Base-by-base conservation (phyloP, 176 grass and related monocot genomes). In the Echinochloa phyllopogon region DNA sequence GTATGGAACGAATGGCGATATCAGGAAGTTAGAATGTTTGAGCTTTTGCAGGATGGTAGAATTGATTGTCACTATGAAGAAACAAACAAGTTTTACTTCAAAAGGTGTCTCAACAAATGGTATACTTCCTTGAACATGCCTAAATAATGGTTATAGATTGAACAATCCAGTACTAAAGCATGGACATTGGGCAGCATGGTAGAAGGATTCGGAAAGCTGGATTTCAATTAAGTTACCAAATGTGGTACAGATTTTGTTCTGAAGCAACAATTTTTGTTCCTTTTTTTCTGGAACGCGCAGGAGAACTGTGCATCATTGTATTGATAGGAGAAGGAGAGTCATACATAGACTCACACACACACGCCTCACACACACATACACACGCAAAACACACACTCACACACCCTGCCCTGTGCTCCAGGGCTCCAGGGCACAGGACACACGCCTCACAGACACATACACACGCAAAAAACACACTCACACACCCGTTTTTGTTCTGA, bases 31-130 rank as follows among this genome's bases (percentile, higher is more conserved):
- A 7, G 11, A 85, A 78, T 18, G 14, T 87, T 69, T 53, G 75
- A 45, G 38, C 2, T 68, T 87, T 59, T 63, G 2, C 24, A 21
- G 65, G 36, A 76, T 84, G 36, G 17, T 67, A 69, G 55, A 10
- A 87, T 70, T 42, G 10, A 80, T 53, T 18, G 33, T 72, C 13
- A 58, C 3, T 77, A 21, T 63, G 24, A 91, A 69, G 62, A 80
- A 45, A 20, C 27, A n/a, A 79, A 44, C 29, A 74, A 41, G 12
- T 42, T 66, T 10, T 75, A 41, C 72, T 47, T 45, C 15, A 83
- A 42, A 10, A 6, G 23, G 3, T 80, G 50, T 44, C 51, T 44
- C 48, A 79, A 68, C 15, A 42, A 72, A 75, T 44, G 51, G 50
- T 66, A 79, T 81, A 43, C 24, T 75, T 69, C 38, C 14, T 36